These are phyloP conservation scores for Nemania bipapillata DNA, from an alignment of 2,329 filamentous ascomycete species.

Conservation along the genomic window DNA sequence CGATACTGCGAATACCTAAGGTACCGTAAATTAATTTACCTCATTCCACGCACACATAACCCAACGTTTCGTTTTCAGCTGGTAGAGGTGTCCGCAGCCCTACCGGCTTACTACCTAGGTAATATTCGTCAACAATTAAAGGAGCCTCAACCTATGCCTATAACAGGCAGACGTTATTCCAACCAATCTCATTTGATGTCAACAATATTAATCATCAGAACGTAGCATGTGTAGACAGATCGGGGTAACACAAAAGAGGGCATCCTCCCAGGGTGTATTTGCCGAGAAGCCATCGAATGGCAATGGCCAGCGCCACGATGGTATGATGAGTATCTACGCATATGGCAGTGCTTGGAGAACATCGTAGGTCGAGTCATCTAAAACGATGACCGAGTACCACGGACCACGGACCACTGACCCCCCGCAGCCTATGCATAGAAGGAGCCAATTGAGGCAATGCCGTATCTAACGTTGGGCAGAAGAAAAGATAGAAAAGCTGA, in stretches of 20 bases:
- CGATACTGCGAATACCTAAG: background rate
- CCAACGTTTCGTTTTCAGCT: background rate
- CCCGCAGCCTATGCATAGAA: background rate
- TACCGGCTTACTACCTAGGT: background rate
- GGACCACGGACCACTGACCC: conserved; percentile 1
- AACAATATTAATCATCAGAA: background rate
- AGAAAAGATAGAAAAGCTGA: conserved; percentile 21
- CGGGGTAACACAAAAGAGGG: background rate
- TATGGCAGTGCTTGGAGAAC: conserved; percentile 14
- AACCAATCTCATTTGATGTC: background rate
- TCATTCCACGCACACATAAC: background rate
- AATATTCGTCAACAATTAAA: background rate
- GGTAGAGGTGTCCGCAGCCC: background rate
- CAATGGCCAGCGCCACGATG: background rate
- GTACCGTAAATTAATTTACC: background rate
- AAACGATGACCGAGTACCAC: conserved; percentile 15
- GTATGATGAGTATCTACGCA: conserved; percentile 1
- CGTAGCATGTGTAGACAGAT: background rate
- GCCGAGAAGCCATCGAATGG: background rate
- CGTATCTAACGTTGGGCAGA: background rate
- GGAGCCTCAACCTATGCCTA: background rate
- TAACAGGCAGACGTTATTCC: conserved; percentile 24
- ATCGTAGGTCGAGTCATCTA: conserved; percentile 3
- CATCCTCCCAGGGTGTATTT: background rate
- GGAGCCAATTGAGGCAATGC: conserved; percentile 12